A percentile compares a stretch with the other conserved stretches of the same genome.
Conservation (phyloP, 1,284 basidiomycete species). For the Boletus semigastroideus region DNA sequence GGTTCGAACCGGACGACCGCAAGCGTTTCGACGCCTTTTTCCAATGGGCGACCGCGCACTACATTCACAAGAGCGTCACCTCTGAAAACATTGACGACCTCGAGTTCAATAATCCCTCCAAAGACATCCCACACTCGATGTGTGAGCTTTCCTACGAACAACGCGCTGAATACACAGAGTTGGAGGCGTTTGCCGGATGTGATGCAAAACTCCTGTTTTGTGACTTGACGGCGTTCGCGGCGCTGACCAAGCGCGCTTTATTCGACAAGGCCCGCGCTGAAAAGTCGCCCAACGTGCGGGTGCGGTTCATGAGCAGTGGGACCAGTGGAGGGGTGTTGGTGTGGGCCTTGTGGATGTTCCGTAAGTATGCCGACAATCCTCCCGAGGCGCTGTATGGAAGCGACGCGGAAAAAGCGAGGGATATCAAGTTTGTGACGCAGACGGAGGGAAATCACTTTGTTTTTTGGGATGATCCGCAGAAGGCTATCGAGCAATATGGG, state of each 20-base stretch:
- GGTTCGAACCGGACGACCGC: slow-evolving; percentile 7
- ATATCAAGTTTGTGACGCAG: slow-evolving; percentile 13
- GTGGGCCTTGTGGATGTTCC: slow-evolving; percentile 17
- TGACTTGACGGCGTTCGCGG: slow-evolving; percentile 3
- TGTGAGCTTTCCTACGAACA: slow-evolving; percentile 20
- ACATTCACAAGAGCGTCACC: slow-evolving; percentile 13
- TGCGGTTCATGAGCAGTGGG: slow-evolving; percentile 24
- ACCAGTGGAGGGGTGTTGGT: slow-evolving; percentile 16
- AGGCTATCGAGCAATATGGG: slow-evolving; percentile 21
- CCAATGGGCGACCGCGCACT: slow-evolving; percentile 18
- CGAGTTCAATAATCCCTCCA: slow-evolving; percentile 13
- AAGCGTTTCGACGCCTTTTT: slow-evolving; percentile 20
- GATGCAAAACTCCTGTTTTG: slow-evolving; percentile 17
- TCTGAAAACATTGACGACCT: slow-evolving; percentile 24
- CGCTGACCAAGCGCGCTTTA: slow-evolving; percentile 19
- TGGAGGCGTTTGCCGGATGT: slow-evolving; percentile 9
- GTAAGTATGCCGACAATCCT: slow-evolving; percentile 5
- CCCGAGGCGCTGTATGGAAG: slow-evolving; percentile 12
- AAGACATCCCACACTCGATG: slow-evolving; percentile 8
- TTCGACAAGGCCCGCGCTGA: slow-evolving; percentile 20
- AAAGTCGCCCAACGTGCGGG: slow-evolving; percentile 17
- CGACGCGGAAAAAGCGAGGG: slow-evolving; percentile 23
- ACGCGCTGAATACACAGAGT: slow-evolving; percentile 14
- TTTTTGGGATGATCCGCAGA: slow-evolving; percentile 32
- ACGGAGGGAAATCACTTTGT: slow-evolving; percentile 31